Evolutionary conservation across 768 basidiomycete species (phyloP), one percentile per base, ranked within the genome.

Genomic region (Rhodotorula toruloides): DNA sequence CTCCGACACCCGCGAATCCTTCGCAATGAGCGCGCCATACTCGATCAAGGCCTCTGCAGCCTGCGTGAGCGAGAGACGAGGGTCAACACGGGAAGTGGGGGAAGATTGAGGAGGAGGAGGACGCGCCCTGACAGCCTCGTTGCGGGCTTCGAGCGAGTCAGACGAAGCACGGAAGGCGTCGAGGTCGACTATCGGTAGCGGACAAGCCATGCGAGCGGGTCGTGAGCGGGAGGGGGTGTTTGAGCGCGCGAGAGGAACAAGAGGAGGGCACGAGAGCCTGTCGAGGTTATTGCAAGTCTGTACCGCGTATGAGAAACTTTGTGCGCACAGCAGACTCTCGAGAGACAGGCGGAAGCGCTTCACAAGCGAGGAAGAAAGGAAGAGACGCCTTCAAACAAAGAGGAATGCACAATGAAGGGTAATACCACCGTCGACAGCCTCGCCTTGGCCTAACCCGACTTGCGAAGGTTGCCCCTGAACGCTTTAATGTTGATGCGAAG

Each of bases 11-110:
- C 92, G 83, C 21, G 87, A 87, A 77, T 96, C 93, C 60, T 84
- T 86, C 46, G 96, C 80, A 32, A 96, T 82, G 31, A 96, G 83
- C 1, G 93, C 93, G 4, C 93, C 93, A 65, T 88, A 91, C 43
- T 82, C 81, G 61, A 90, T 87, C 42, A 96, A 80, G 6, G 90
- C 88, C 71, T 88, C 81, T 11, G 91, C 89, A 40, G 87, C 88
- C 88, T 71, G 37, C 1, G 50, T 21, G 44, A 43, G 48, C 17
- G 59, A 61, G 60, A 27, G 63, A 61, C n/a, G 57, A 56, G 43
- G 68, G 39, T 14, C 53, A 29, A 32, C 14, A 8, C 19, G 14
- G 31, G 25, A 34, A 40, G 29, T 27, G 27, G 11, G 25, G 0
- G 50, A 16, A 14, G 50, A 29, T 4, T 46, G 44, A n/a, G 7